Evolutionary conservation across 108 stramenopile species (phyloP).

Genomic region (Stephanodiscus triporus): DNA sequence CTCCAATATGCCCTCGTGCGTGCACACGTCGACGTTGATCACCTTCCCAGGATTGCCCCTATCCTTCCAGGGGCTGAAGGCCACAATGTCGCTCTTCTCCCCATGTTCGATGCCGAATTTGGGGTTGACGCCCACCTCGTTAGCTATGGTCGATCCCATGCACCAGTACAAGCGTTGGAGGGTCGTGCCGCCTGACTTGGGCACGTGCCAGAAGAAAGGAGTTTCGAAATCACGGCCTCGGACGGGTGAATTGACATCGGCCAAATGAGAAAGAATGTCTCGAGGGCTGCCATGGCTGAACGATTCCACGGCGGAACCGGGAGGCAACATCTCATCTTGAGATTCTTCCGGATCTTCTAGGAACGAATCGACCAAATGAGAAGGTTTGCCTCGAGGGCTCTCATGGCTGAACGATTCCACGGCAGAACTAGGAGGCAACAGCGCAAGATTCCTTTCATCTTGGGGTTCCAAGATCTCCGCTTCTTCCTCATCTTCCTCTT

Average conservation of each 20-base stretch:
- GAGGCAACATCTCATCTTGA: conserved; percentile 27
- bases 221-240: conserved; percentile 15
- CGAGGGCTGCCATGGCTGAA: not conserved
- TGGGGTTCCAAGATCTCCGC: not conserved
- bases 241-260: conserved; percentile 18
- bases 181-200: conserved; percentile 48
- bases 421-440: too few species aligned
- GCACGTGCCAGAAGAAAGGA: conserved; percentile 61
- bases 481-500: conserved; percentile 19
- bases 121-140: conserved; percentile 36
- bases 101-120: conserved; percentile 14
- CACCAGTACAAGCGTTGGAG: conserved; percentile 48
- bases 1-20: conserved; percentile 43
- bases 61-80: conserved; percentile 33
- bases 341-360: not conserved
- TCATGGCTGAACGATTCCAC: too few species aligned
- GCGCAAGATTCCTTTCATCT: conserved; percentile 12
- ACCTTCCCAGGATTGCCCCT: conserved; percentile 44
- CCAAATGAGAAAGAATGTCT: conserved; percentile 14
- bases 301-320: conserved; percentile 8
- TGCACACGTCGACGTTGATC: conserved; percentile 54
- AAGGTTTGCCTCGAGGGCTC: too few species aligned
- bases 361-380: conserved; percentile 42
- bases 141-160: conserved; percentile 42
- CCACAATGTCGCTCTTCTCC: conserved; percentile 4